These are phyloP conservation scores for Mycena amicta DNA, from an alignment of 768 basidiomycete genomes.

Conservation along the genomic window DNA sequence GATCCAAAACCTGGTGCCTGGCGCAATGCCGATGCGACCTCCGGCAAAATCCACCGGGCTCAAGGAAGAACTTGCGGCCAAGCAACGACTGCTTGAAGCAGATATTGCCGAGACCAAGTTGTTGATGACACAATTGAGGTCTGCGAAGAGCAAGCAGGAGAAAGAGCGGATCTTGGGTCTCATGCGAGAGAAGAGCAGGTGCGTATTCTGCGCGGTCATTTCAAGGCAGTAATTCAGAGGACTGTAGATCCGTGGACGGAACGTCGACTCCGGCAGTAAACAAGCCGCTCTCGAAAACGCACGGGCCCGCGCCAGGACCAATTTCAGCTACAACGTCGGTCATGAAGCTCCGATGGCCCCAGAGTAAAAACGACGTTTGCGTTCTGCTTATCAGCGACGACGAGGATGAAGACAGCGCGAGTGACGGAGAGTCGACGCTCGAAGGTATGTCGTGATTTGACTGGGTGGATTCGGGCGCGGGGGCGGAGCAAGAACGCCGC, in stretches of 20 bases:
- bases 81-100: slow-evolving; percentile 49
- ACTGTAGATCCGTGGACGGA: slow-evolving; percentile 39
- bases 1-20: slow-evolving; percentile 46
- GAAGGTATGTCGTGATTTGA: slow-evolving; percentile 11
- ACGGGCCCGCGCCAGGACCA: background rate
- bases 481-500: slow-evolving; percentile 14
- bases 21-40: background rate
- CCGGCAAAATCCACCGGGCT: background rate
- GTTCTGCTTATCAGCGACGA: slow-evolving; percentile 56
- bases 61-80: slow-evolving; percentile 43
- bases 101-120: slow-evolving; percentile 56
- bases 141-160: slow-evolving; percentile 53
- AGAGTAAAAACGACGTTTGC: slow-evolving; percentile 40
- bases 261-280: background rate
- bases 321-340: slow-evolving; percentile 16
- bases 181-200: slow-evolving; percentile 58
- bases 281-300: background rate
- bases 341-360: slow-evolving; percentile 46
- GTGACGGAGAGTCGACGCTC: background rate
- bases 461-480: slow-evolving; percentile 18
- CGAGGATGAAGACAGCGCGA: slow-evolving; percentile 37
- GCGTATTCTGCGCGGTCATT: slow-evolving; percentile 33
- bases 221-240: slow-evolving; percentile 1
- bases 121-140: slow-evolving; percentile 49
- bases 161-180: slow-evolving; percentile 46